Evolutionary conservation across 2,329 filamentous ascomycete genomes (phyloP).

Genomic region (Fonsecaea nubica): DNA sequence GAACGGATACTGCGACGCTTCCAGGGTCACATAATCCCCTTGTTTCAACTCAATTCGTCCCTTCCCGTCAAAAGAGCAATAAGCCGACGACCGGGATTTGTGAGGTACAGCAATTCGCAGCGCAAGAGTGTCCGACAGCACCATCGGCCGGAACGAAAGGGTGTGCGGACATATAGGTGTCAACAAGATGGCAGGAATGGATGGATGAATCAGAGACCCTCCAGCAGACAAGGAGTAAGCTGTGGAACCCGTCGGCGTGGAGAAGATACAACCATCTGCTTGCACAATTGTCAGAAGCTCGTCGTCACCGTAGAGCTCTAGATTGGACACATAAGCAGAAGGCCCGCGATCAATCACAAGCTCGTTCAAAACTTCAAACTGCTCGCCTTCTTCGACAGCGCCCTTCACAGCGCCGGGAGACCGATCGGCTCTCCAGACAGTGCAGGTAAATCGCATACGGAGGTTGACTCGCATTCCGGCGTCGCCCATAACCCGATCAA

Average conservation of each 20-base stretch:
- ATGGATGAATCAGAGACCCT: slow-evolving; percentile 92
- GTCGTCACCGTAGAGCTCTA: slow-evolving; percentile 94
- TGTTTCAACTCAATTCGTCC: slow-evolving; percentile 90
- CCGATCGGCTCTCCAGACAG: slow-evolving; percentile 77
- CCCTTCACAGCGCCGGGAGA: slow-evolving; percentile 56
- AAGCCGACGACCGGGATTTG: slow-evolving; percentile 87
- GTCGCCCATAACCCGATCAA: slow-evolving; percentile 90
- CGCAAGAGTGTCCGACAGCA: slow-evolving; percentile 91
- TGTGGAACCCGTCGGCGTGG: slow-evolving; percentile 90
- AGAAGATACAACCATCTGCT: slow-evolving; percentile 97
- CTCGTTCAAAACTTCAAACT: slow-evolving; percentile 98
- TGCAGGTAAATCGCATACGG: slow-evolving; percentile 98
- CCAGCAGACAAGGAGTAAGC: slow-evolving; percentile 96
- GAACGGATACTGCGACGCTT: slow-evolving; percentile 95
- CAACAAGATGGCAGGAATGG: slow-evolving; percentile 93
- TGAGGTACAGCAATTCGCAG: slow-evolving; percentile 86
- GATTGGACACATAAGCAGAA: slow-evolving; percentile 93
- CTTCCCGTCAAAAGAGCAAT: slow-evolving; percentile 97
- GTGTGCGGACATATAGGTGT: slow-evolving; percentile 98
- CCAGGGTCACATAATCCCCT: slow-evolving; percentile 94
- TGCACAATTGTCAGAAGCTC: slow-evolving; percentile 94
- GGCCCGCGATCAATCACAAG: slow-evolving; percentile 97
- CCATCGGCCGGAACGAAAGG: slow-evolving; percentile 95
- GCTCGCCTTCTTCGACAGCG: slow-evolving; percentile 84
- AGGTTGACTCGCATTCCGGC: slow-evolving; percentile 96